Conservation (phyloP, 768 basidiomycete species). For the Udeniomyces megalosporus region DNA sequence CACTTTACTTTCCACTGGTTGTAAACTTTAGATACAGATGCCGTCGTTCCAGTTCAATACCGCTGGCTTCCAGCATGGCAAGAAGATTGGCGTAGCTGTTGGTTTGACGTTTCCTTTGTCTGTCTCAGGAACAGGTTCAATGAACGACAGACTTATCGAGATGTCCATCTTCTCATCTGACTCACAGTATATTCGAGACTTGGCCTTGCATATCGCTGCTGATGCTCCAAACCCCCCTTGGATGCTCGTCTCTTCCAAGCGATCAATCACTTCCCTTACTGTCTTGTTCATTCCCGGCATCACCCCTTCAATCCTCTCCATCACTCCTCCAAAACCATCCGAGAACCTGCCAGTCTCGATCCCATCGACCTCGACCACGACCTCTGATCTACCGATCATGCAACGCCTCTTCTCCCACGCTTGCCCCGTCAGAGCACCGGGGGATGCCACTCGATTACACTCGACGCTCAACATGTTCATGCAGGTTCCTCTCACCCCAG, state of each 20-base stretch:
- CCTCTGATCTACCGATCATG: slow-evolving; percentile 42
- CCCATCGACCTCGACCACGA: slow-evolving; percentile 32
- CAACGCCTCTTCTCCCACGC: slow-evolving; percentile 68
- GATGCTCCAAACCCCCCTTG: slow-evolving; percentile 74
- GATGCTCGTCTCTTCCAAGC: slow-evolving; percentile 70
- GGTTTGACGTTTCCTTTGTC: slow-evolving; percentile 23
- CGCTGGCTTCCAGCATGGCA: slow-evolving; percentile 55
- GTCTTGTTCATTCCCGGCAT: slow-evolving; percentile 73
- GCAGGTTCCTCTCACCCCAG: slow-evolving; percentile 56
- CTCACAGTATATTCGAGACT: slow-evolving; percentile 70
- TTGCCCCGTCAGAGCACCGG: slow-evolving; percentile 81
- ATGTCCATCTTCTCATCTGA: background rate
- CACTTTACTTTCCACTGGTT: background rate
- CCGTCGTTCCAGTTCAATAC: slow-evolving; percentile 58
- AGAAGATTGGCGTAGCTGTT: slow-evolving; percentile 68
- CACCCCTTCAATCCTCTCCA: slow-evolving; percentile 46
- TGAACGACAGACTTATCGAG: too few species aligned
- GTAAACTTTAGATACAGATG: background rate
- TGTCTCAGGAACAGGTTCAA: too few species aligned
- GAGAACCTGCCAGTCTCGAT: slow-evolving; percentile 43
- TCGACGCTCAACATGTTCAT: slow-evolving; percentile 71
- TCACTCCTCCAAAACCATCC: slow-evolving; percentile 44
- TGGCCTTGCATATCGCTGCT: slow-evolving; percentile 62
- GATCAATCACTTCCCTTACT: slow-evolving; percentile 60
- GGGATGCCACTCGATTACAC: slow-evolving; percentile 69